Evolutionary conservation across 1,284 basidiomycete species (phyloP), one percentile per base, ranked within the genome.

Genomic region (Cutaneotrichosporon dermatis): DNA sequence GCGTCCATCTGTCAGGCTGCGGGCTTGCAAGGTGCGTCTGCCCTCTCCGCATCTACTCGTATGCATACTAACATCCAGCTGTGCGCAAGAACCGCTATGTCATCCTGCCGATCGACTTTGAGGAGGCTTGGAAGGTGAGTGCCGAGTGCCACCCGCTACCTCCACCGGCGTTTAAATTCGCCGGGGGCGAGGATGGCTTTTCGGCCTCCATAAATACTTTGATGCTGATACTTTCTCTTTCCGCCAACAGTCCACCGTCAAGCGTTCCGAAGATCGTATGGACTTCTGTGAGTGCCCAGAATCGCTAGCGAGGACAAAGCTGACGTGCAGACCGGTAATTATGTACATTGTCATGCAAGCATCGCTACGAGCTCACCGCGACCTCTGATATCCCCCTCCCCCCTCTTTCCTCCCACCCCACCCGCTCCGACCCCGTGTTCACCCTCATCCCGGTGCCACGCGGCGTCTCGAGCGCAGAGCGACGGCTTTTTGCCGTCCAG

Each of bases 81-180:
- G 95, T 98, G 37, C 86, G 95, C 61, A 97, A 96, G 82, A 98
- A 98, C 79, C 87, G 96, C 71, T 99, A 99, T 78, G 85, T 99
- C 58, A 95, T 99, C 74, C 82, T 99, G 51, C 95, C 96, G 0
- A 85, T 89, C 37, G 96, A 99, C 83, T 99, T 98, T 76, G 96
- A 99, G 77, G 93, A 97, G 79, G 91, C 92, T 71, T 97, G 93
- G 92, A 97, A 96, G 84, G 91, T 94, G 69, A 74, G 88, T 85
- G 12, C 10, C 15, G 35, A n/a, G 57, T 59, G 61, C 59, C 63
- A 64, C 63, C 39, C 11, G 49, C 43, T 43, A 37, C 39, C 33
- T 11, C 35, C 59, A 40, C 54, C 54, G 54, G 59, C 57, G 55
- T 54, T 58, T 58, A 40, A 60, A 49, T 55, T 62, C 53, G 35